These are phyloP conservation scores for Schizosaccharomyces osmophilus DNA, from an alignment of 805 yeast genomes.

Conservation along the genomic window DNA sequence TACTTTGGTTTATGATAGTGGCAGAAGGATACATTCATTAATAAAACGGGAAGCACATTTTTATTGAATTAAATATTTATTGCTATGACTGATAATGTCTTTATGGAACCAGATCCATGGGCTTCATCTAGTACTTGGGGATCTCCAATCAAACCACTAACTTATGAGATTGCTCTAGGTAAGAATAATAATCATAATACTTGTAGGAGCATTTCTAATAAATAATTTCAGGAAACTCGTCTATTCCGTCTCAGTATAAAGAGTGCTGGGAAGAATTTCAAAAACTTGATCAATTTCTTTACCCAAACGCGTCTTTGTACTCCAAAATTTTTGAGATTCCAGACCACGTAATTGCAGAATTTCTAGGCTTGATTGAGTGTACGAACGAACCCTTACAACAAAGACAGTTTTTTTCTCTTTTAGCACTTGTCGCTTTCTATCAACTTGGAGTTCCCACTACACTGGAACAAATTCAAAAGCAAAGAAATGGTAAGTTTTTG, in stretches of 20 bases:
- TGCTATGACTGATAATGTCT: background rate
- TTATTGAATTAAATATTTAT: too few relatives aligned
- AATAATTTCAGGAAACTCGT: background rate
- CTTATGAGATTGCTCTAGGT: background rate
- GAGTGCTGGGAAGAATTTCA: background rate
- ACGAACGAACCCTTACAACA: background rate
- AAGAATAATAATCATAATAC: background rate
- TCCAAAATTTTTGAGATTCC: background rate
- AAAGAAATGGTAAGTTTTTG: background rate
- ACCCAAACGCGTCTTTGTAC: background rate
- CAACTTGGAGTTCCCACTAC: background rate
- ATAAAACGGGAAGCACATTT: too few relatives aligned
- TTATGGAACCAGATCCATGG: background rate
- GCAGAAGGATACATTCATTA: too few relatives aligned
- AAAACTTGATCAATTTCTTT: background rate
- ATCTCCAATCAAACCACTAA: background rate
- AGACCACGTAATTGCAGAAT: background rate
- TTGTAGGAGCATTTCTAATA: too few relatives aligned
- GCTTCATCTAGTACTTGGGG: background rate
- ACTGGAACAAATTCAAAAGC: background rate
- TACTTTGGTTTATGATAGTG: too few relatives aligned
- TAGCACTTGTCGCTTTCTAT: background rate
- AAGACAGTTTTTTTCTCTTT: background rate
- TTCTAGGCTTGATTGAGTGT: background rate
- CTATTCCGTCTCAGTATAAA: background rate